phyloP scores from a whole-genome alignment of 2,329 filamentous ascomycete species.

The Epichloe typhina region DNA sequence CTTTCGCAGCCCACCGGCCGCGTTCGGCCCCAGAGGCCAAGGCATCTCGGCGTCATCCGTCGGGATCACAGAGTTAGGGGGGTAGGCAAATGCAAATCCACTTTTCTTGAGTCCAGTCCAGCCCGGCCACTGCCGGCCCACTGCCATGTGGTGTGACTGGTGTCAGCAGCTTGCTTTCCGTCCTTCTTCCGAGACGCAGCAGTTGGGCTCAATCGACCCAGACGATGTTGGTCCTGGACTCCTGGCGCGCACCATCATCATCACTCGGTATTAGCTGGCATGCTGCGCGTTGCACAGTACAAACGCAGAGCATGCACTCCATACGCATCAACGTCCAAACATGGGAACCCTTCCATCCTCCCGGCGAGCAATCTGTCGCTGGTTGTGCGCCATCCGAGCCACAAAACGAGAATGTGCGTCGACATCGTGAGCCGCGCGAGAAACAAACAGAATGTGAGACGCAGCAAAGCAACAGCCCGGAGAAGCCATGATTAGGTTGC shows the following conservation, averaged over 20 bases:
- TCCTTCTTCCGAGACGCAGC: not conserved
- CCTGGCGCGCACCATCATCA: no score
- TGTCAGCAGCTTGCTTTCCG: not conserved
- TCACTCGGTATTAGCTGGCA: not conserved
- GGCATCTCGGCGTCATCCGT: not conserved
- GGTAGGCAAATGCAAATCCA: not conserved
- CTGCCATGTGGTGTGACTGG: not conserved
- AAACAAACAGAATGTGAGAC: no score
- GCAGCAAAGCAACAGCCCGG: no score
- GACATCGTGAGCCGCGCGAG: no score
- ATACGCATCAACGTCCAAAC: not conserved
- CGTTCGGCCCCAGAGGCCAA: slow-evolving; percentile 3
- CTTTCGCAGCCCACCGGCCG: slow-evolving; percentile 2
- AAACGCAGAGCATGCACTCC: not conserved
- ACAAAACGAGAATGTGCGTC: not conserved
- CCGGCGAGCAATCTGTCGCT: not conserved
- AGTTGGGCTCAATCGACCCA: not conserved
- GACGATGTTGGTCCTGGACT: no score
- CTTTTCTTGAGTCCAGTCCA: no score
- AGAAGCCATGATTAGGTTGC: no score
- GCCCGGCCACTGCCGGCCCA: no score
- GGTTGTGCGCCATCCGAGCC: not conserved
- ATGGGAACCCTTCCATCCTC: not conserved
- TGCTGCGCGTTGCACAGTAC: not conserved
- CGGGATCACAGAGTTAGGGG: not conserved